Evolutionary conservation across 345 rosid genomes (phyloP), one percentile per base, ranked within the genome.

Genomic region (Gossypioides kirkii): DNA sequence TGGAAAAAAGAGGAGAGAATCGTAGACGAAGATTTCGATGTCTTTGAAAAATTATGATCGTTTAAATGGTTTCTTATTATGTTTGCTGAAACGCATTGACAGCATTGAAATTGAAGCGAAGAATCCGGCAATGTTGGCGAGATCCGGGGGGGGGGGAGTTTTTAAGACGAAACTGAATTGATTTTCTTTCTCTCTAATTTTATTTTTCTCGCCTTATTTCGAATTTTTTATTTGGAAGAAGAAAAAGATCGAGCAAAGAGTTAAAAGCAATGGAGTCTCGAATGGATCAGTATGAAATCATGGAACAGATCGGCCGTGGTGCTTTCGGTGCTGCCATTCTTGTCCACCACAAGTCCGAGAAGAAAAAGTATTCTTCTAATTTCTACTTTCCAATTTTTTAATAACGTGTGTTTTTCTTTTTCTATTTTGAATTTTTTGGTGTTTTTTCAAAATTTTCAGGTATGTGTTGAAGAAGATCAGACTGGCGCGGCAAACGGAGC

Each of bases 241-340:
- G 38, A 13, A 14, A 49, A 49, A 16, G n/a, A 10, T 20, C 50
- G 66, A 20, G 72, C 14, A 46, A 62, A 75, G 70, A 53, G 62
- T 32, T 18, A 2, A 62, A 63, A 77, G 81, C 52, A 66, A 87
- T 92, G 94, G 98, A 92, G 86, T 94, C 98, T 49, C 86, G 97
- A 47, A 94, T 94, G 98, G 98, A 94, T 89, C 97, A 89, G 72
- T 94, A 94, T 54, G 98, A 94, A 88, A 87, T 94, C 84, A 94
- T 94, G 98, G 98, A 94, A 77, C 98, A 92, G 96, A 92, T 92
- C 85, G 99, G 98, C 10, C 90, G 99, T 26, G 99, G 99, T 2
- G 99, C 99, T 2, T 95, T 95, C 58, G 99, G 99, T 22, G 97
- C 99, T 12, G 99, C 99, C 59, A 95, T 95, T 86, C 89, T 95